Conservation (phyloP, 768 basidiomycete genomes). For the Tricholoma bakamatsutake region DNA sequence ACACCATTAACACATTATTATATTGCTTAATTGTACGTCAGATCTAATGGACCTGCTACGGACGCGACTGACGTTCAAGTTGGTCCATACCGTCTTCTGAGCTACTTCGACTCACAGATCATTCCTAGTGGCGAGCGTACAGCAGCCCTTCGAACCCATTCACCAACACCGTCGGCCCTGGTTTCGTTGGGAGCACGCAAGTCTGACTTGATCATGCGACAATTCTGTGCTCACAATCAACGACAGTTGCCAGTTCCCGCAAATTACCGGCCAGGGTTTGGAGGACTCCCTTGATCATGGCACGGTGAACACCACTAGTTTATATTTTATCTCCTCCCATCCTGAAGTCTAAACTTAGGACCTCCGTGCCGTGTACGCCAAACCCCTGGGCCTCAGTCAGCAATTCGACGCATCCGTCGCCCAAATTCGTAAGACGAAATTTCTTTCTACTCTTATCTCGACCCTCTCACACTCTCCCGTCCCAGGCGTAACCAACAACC, state of each 20-base stretch:
- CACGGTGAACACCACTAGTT: slow-evolving; percentile 19
- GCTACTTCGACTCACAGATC: not conserved
- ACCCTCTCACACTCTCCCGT: not conserved
- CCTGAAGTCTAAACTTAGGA: slow-evolving; percentile 22
- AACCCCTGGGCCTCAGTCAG: slow-evolving; percentile 30
- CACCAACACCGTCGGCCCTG: slow-evolving; percentile 34
- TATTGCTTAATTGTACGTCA: not conserved
- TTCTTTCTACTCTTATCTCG: not conserved
- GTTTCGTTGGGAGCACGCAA: slow-evolving; percentile 39
- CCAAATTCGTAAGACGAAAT: not conserved
- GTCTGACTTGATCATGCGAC: slow-evolving; percentile 3
- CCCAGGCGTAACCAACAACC: slow-evolving; percentile 46
- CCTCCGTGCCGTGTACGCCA: slow-evolving; percentile 38
- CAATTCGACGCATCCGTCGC: slow-evolving; percentile 26
- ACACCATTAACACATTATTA: not conserved
- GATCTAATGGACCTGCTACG: slow-evolving; percentile 20
- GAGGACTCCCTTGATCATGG: slow-evolving; percentile 41
- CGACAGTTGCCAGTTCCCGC: slow-evolving; percentile 44
- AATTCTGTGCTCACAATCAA: not conserved
- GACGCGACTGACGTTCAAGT: slow-evolving; percentile 31
- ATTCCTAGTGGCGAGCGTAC: slow-evolving; percentile 38
- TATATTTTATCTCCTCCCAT: not conserved
- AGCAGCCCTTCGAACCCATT: slow-evolving; percentile 35
- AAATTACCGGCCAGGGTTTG: slow-evolving; percentile 39
- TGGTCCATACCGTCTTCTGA: not conserved